These are phyloP conservation scores for Claviceps sp. DNA, from an alignment of 2,329 filamentous ascomycete species.

Conservation along the genomic window DNA sequence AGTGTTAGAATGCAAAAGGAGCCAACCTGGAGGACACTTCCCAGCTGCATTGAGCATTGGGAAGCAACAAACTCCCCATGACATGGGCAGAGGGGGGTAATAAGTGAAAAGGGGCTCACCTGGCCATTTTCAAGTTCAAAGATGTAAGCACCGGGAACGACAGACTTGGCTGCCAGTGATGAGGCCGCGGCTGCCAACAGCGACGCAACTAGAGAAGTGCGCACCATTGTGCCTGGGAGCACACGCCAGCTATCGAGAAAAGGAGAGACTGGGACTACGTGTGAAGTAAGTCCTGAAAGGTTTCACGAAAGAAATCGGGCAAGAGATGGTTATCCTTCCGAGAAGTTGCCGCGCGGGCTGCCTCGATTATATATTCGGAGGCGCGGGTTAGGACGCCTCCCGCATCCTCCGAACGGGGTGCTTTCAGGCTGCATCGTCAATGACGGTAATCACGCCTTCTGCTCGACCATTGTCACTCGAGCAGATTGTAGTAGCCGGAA, in stretches of 20 bases:
- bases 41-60: background rate
- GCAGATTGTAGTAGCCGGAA: background rate
- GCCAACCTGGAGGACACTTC: background rate
- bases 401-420: background rate
- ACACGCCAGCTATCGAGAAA: background rate
- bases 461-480: background rate
- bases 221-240: conserved; percentile 6
- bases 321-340: too few relatives aligned
- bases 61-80: background rate
- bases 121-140: conserved; percentile 9
- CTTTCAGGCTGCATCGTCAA: background rate
- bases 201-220: conserved; percentile 8
- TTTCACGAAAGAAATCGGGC: background rate
- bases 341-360: background rate
- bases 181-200: conserved; percentile 8
- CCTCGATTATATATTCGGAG: background rate
- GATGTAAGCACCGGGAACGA: conserved; percentile 11
- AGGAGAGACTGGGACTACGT: background rate
- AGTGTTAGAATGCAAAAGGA: background rate
- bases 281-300: background rate
- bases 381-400: background rate
- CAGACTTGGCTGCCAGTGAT: conserved; percentile 1
- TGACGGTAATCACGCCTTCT: background rate
- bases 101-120: conserved; percentile 7
- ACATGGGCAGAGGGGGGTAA: background rate